Percentiles rank a stretch among this genome's conserved stretches.
These are phyloP conservation scores for Mollisia scopiformis DNA, from an alignment of 2,329 filamentous ascomycete genomes.

Conservation along the genomic window DNA sequence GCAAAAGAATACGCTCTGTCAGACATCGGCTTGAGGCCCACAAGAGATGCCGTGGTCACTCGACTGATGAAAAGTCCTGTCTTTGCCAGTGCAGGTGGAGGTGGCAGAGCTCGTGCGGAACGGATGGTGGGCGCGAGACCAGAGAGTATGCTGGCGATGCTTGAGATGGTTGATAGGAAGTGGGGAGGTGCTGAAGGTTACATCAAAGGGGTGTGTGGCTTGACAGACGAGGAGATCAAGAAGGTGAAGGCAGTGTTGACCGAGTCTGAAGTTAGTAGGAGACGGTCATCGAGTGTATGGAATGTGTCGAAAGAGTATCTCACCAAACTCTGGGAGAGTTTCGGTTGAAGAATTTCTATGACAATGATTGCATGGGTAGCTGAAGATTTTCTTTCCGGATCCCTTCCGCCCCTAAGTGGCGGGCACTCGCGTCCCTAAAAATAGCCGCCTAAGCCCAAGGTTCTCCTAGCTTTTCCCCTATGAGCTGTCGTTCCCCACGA, in stretches of 20 bases:
- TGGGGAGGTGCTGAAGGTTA: slow-evolving; percentile 29
- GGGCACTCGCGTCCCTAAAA: neutral
- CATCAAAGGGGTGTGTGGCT: slow-evolving; percentile 15
- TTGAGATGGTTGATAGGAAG: slow-evolving; percentile 25
- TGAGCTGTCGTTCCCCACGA: neutral
- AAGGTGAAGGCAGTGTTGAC: slow-evolving; percentile 21
- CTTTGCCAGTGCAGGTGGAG: slow-evolving; percentile 19
- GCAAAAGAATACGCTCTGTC: slow-evolving; percentile 71
- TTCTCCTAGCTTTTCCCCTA: neutral
- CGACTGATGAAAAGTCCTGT: slow-evolving; percentile 27
- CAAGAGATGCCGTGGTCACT: slow-evolving; percentile 52
- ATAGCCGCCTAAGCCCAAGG: neutral
- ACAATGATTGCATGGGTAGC: too few relatives aligned
- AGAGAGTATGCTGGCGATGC: slow-evolving; percentile 30
- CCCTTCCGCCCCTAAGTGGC: neutral
- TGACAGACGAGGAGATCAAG: slow-evolving; percentile 19
- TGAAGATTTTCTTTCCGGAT: neutral
- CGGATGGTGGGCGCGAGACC: slow-evolving; percentile 31
- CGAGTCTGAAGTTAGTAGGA: neutral
- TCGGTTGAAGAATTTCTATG: too few relatives aligned
- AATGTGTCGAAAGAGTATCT: neutral
- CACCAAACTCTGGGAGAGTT: neutral
- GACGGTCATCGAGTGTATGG: neutral
- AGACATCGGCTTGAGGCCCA: slow-evolving; percentile 55
- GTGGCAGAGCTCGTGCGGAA: slow-evolving; percentile 17